phyloP scores from a whole-genome alignment of 352 stramenopile species.

The Aphanomyces euteiches region DNA sequence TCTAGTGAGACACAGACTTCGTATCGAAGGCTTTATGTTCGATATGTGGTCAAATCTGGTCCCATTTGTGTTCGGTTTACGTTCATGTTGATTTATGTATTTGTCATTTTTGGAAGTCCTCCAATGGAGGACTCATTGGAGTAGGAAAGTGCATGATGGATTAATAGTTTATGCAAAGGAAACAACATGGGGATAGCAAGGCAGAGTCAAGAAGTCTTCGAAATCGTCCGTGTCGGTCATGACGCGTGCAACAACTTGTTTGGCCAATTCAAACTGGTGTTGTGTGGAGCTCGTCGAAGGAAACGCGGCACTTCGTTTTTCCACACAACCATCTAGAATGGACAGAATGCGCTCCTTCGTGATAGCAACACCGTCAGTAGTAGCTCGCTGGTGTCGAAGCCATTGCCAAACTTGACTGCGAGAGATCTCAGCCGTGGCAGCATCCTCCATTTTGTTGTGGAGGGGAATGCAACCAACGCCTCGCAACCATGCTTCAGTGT shows the following conservation, averaged over 20 bases:
- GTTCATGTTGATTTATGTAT: neutral
- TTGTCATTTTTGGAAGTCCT: too few species aligned
- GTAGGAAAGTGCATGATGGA: too few species aligned
- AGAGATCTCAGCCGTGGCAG: constrained; percentile 92
- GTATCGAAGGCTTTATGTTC: too few species aligned
- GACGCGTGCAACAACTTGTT: constrained; percentile 62
- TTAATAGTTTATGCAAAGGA: constrained; percentile 12
- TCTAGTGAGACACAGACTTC: too few species aligned
- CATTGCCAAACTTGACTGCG: constrained; percentile 94
- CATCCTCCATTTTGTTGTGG: constrained; percentile 95
- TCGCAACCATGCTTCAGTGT: constrained; percentile 92
- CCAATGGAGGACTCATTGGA: too few species aligned
- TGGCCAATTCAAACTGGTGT: constrained; percentile 65
- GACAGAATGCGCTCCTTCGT: constrained; percentile 62
- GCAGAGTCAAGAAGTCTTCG: constrained; percentile 77
- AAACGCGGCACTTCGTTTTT: constrained; percentile 48
- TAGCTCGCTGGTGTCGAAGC: constrained; percentile 68
- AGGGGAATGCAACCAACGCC: constrained; percentile 92
- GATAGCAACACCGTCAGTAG: constrained; percentile 57
- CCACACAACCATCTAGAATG: constrained; percentile 63
- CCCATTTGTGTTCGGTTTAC: too few species aligned
- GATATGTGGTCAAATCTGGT: too few species aligned
- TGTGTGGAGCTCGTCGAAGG: constrained; percentile 13
- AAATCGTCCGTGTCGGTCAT: constrained; percentile 64
- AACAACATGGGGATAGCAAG: constrained; percentile 80